Percentiles rank a stretch among this genome's conserved stretches.
These are phyloP conservation scores for Colletotrichum tropicicola DNA, from an alignment of 2,329 filamentous ascomycete species.

Conservation along the genomic window DNA sequence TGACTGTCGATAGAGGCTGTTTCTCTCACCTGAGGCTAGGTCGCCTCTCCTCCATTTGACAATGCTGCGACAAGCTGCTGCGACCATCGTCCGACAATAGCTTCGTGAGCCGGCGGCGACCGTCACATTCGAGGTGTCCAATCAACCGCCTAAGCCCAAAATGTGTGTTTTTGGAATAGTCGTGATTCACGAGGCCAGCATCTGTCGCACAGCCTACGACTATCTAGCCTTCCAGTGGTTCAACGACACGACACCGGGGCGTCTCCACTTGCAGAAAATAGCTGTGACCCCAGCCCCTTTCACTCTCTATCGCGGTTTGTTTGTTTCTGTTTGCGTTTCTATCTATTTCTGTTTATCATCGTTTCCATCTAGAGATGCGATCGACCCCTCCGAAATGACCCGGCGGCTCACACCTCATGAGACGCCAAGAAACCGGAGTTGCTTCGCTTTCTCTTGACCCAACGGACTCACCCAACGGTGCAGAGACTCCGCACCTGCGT, in stretches of 20 bases:
- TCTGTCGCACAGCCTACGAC: neutral
- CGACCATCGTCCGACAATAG: neutral
- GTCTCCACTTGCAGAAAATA: slow-evolving; percentile 11
- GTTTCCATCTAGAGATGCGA: neutral
- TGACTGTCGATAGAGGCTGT: neutral
- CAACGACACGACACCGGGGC: neutral
- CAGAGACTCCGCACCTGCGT: neutral
- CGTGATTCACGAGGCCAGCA: neutral
- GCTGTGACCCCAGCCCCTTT: slow-evolving; percentile 1
- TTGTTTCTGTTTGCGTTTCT: neutral
- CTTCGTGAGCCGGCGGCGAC: neutral
- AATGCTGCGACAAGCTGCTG: neutral
- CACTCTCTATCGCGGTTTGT: neutral
- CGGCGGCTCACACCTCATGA: slow-evolving; percentile 12
- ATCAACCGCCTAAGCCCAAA: neutral
- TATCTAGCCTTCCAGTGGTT: neutral
- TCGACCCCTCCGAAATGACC: neutral
- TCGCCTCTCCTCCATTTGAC: neutral
- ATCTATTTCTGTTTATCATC: slow-evolving; percentile 12
- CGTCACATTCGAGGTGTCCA: neutral
- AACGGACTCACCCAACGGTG: neutral
- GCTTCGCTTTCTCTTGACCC: neutral
- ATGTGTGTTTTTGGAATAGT: neutral
- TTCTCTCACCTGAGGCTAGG: neutral
- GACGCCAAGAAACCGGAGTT: slow-evolving; percentile 16